Evolutionary conservation across 2,329 filamentous ascomycete species (phyloP).

Genomic region (Beauveria bassiana): DNA sequence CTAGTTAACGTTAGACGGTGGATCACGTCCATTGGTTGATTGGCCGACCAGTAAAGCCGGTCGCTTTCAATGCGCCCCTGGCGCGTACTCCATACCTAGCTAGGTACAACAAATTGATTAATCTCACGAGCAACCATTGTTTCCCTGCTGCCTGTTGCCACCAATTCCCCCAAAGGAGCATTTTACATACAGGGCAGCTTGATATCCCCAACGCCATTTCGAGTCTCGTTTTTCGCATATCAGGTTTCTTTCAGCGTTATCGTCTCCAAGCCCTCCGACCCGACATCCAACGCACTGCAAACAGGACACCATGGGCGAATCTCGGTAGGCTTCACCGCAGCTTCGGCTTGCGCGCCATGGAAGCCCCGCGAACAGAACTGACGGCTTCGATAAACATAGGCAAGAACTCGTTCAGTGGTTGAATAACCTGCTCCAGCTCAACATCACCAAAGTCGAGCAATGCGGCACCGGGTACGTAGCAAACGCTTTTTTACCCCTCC

Average conservation of each 20-base stretch:
- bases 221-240: slow-evolving; percentile 9
- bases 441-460: slow-evolving; percentile 98
- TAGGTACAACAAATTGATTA: slow-evolving; percentile 4
- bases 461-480: slow-evolving; percentile 84
- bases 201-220: neutral
- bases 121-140: slow-evolving; percentile 10
- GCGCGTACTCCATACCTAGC: slow-evolving; percentile 1
- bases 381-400: slow-evolving; percentile 38
- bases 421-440: slow-evolving; percentile 95
- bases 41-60: slow-evolving; percentile 14
- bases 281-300: slow-evolving; percentile 12
- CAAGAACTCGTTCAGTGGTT: slow-evolving; percentile 96
- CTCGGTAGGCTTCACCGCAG: slow-evolving; percentile 28
- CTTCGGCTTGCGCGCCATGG: neutral
- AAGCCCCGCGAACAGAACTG: neutral
- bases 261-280: slow-evolving; percentile 7
- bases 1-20: neutral
- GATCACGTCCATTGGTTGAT: slow-evolving; percentile 22
- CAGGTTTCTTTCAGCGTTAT: slow-evolving; percentile 13
- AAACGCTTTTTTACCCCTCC: slow-evolving; percentile 16
- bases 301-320: slow-evolving; percentile 39
- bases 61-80: neutral
- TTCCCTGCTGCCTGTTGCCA: neutral
- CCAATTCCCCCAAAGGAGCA: neutral
- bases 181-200: neutral